Evolutionary conservation across 179 eudicot species (phyloP).

Genomic region (Silene vulgaris): DNA sequence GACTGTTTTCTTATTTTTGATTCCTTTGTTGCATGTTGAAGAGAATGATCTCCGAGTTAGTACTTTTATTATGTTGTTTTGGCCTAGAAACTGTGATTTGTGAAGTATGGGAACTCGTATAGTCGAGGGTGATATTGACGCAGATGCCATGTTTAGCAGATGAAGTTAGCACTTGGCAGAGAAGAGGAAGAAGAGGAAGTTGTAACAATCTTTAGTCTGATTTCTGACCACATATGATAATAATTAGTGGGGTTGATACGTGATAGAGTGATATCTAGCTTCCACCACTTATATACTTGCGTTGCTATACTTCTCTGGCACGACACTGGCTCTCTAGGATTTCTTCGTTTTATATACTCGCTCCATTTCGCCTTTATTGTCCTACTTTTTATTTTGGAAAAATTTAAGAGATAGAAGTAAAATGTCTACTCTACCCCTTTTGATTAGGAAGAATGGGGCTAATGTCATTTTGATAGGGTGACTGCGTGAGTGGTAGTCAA

Average conservation of each 20-base stretch:
- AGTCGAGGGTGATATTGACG: conserved; percentile 44
- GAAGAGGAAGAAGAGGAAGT: not conserved
- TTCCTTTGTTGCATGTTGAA: conserved; percentile 19
- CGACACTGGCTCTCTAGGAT: not conserved
- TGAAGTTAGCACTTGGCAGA: not conserved
- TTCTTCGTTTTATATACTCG: not conserved
- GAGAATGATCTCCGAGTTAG: conserved; percentile 27
- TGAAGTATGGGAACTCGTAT: conserved; percentile 37
- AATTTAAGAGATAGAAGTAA: too few relatives aligned
- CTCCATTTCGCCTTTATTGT: too few relatives aligned
- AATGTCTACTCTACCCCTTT: too few relatives aligned
- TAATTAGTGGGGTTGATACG: not conserved
- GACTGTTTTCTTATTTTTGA: conserved; percentile 19
- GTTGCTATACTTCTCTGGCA: too few relatives aligned
- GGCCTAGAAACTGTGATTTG: conserved; percentile 59
- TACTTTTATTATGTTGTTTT: conserved; percentile 32
- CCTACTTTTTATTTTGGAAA: too few relatives aligned
- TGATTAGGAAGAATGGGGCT: too few relatives aligned
- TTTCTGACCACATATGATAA: conserved; percentile 29
- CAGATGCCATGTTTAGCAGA: conserved; percentile 42
- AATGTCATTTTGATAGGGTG: too few relatives aligned
- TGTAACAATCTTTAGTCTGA: not conserved
- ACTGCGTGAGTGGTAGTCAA: too few relatives aligned
- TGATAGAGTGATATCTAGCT: conserved; percentile 1
- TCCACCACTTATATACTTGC: conserved; percentile 1